Evolutionary conservation across 2,329 filamentous ascomycete species (phyloP).

Genomic region (Orbilia javanica): DNA sequence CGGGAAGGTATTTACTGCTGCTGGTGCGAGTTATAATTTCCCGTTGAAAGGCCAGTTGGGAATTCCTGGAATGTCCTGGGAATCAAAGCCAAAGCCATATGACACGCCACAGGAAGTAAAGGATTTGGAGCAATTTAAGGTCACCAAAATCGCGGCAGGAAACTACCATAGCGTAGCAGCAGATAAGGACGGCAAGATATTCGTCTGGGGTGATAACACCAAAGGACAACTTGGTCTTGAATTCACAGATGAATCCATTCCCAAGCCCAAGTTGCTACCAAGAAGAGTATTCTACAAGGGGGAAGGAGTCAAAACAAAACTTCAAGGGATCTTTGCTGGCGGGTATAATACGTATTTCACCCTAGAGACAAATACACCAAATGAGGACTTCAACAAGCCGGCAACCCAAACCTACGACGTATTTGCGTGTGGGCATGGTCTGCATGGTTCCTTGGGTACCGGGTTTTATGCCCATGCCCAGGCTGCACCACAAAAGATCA

Average conservation of each 20-base stretch:
- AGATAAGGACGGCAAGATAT: constrained; percentile 81
- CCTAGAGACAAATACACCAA: constrained; percentile 73
- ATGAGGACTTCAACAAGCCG: constrained; percentile 29
- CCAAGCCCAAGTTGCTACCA: constrained; percentile 78
- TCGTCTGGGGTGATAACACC: constrained; percentile 90
- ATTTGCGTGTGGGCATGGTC: constrained; percentile 88
- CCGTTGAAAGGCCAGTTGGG: constrained; percentile 89
- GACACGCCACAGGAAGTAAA: constrained; percentile 85
- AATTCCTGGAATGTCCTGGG: constrained; percentile 83
- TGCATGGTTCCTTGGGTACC: constrained; percentile 84
- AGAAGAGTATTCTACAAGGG: constrained; percentile 76
- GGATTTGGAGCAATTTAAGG: constrained; percentile 75
- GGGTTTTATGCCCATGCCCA: constrained; percentile 92
- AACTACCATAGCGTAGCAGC: constrained; percentile 87
- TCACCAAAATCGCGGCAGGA: constrained; percentile 82
- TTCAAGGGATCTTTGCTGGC: constrained; percentile 85
- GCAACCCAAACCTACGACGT: constrained; percentile 72
- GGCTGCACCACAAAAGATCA: constrained; percentile 80
- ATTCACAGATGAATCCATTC: constrained; percentile 74
- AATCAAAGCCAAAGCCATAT: constrained; percentile 79
- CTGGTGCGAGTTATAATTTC: constrained; percentile 80
- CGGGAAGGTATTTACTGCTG: constrained; percentile 90
- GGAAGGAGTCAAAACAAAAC: constrained; percentile 63
- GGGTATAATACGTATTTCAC: constrained; percentile 89
- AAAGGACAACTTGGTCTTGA: constrained; percentile 92